Conservation (phyloP, 176 grass and related monocot genomes). For the Hyparrhenia diplandra region DNA sequence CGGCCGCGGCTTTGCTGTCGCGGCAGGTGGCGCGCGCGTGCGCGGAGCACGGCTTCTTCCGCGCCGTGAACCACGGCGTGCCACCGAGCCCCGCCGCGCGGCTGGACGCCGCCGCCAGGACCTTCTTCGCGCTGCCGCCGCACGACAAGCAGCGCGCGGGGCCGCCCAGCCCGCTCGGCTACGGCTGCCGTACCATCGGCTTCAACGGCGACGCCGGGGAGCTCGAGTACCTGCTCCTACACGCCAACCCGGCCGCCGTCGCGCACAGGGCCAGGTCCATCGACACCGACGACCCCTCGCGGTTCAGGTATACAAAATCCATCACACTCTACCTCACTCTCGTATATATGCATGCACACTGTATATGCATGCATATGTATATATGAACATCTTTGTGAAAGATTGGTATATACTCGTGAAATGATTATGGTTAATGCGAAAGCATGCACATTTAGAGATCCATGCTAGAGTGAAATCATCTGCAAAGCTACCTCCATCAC, state of each 20-base stretch:
- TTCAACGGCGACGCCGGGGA: conserved; percentile 87
- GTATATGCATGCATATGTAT: not conserved
- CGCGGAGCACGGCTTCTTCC: conserved; percentile 74
- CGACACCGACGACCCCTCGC: conserved; percentile 53
- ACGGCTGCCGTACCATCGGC: conserved; percentile 79
- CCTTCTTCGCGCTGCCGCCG: conserved; percentile 60
- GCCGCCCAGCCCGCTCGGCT: conserved; percentile 77
- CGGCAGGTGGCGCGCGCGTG: conserved; percentile 47
- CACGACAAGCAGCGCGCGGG: conserved; percentile 71
- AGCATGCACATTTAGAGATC: not conserved
- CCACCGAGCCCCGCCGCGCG: not conserved
- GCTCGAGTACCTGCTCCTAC: conserved; percentile 90
- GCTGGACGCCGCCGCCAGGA: conserved; percentile 49
- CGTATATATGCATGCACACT: too few species aligned
- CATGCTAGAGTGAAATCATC: not conserved
- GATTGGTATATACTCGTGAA: not conserved
- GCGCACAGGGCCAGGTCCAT: conserved; percentile 60
- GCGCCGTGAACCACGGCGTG: conserved; percentile 67
- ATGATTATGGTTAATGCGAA: not conserved
- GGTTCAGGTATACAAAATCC: conserved; percentile 87
- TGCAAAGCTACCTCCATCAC: not conserved
- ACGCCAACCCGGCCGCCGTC: conserved; percentile 63
- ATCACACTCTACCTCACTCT: too few species aligned
- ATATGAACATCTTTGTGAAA: too few species aligned
- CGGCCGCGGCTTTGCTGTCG: conserved; percentile 23